These are phyloP conservation scores for Amanita rimosa DNA, from an alignment of 768 basidiomycete species.

Conservation along the genomic window DNA sequence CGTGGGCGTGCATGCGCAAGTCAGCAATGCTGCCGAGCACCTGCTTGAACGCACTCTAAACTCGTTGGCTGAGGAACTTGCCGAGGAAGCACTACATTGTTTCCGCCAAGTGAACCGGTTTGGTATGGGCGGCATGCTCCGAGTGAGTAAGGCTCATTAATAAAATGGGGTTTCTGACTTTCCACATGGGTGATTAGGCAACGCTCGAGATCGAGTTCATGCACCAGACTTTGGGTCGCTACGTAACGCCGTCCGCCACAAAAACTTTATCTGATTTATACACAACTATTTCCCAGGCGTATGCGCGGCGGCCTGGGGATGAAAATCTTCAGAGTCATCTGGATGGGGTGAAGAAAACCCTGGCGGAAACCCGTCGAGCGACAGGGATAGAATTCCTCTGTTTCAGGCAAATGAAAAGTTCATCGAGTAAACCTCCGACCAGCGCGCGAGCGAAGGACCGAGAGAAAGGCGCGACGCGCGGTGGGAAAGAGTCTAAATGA, in stretches of 20 bases:
- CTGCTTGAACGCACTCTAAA: slow-evolving; percentile 77
- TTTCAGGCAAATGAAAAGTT: slow-evolving; percentile 65
- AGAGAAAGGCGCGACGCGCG: slow-evolving; percentile 12
- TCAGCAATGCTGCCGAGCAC: slow-evolving; percentile 67
- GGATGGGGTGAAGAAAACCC: slow-evolving; percentile 83
- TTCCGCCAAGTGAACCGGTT: slow-evolving; percentile 87
- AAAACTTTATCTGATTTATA: slow-evolving; percentile 86
- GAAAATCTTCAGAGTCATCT: slow-evolving; percentile 81
- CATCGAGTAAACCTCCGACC: slow-evolving; percentile 13
- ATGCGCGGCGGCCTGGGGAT: slow-evolving; percentile 74
- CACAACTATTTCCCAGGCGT: slow-evolving; percentile 89
- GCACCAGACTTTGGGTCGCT: slow-evolving; percentile 88
- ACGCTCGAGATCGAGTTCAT: slow-evolving; percentile 99
- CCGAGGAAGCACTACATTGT: slow-evolving; percentile 71
- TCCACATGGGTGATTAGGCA: slow-evolving; percentile 42
- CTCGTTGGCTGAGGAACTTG: slow-evolving; percentile 72
- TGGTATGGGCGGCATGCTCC: slow-evolving; percentile 97
- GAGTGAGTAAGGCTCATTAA: slow-evolving; percentile 39
- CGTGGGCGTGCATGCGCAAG: slow-evolving; percentile 87
- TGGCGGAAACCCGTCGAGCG: slow-evolving; percentile 79
- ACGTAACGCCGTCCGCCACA: slow-evolving; percentile 73
- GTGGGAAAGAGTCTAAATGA: slow-evolving; percentile 12
- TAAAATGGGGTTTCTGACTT: neutral
- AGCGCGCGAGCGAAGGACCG: slow-evolving; percentile 9
- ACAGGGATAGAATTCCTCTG: slow-evolving; percentile 95